These are phyloP conservation scores for Dacryopinax spathularia DNA, from an alignment of 768 basidiomycete genomes.

Conservation along the genomic window DNA sequence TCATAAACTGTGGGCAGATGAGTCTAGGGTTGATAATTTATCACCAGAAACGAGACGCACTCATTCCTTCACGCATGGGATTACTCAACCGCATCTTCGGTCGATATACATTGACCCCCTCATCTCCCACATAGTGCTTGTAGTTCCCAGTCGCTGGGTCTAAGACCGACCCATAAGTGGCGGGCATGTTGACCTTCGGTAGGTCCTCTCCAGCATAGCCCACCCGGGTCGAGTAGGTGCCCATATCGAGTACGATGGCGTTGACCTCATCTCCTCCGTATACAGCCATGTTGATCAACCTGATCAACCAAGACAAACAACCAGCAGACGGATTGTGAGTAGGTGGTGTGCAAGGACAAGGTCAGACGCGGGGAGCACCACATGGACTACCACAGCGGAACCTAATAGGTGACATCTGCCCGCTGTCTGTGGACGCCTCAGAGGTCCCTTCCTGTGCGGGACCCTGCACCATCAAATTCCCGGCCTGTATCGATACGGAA, in stretches of 20 bases:
- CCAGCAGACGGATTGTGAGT: neutral
- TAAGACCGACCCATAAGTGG: constrained; percentile 66
- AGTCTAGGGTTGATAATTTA: neutral
- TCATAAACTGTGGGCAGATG: constrained; percentile 30
- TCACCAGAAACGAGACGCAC: constrained; percentile 33
- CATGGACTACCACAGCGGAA: no score
- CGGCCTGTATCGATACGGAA: no score
- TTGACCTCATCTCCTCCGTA: constrained; percentile 73
- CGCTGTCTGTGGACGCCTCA: no score
- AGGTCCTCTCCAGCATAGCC: constrained; percentile 97
- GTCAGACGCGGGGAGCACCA: no score
- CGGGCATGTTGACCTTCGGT: constrained; percentile 82
- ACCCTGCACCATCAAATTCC: no score
- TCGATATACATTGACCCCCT: constrained; percentile 18
- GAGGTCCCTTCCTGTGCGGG: no score
- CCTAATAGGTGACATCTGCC: no score
- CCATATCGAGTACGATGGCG: constrained; percentile 90
- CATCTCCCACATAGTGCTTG: constrained; percentile 20
- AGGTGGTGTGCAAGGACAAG: neutral
- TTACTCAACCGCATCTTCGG: constrained; percentile 65
- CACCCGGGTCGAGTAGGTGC: constrained; percentile 74
- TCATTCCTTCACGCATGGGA: constrained; percentile 70
- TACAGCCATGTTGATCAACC: neutral
- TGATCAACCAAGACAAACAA: neutral
- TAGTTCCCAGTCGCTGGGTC: constrained; percentile 25